Conservation (phyloP, 208 protist species). For the Leishmania martiniquensis region DNA sequence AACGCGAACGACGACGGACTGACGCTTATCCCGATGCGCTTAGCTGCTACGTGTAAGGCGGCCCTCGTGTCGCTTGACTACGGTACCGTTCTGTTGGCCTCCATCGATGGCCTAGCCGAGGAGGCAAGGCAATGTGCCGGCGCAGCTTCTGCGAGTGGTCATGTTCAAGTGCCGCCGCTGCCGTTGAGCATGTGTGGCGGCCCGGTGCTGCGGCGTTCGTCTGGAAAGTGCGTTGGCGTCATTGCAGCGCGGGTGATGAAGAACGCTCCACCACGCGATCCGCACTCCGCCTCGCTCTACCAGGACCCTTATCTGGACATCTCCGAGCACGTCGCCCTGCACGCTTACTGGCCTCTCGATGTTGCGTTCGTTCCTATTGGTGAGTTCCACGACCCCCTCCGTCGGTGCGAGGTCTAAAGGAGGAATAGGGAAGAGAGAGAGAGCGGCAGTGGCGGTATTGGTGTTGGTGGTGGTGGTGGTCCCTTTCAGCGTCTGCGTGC, state of each 20-base stretch:
- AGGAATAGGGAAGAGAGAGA: no score
- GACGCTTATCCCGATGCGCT: conserved; percentile 33
- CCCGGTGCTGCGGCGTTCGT: conserved; percentile 78
- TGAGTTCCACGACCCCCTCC: conserved; percentile 74
- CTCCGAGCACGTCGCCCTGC: conserved; percentile 64
- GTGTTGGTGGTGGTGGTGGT: not conserved
- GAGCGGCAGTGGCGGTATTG: not conserved
- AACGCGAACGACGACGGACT: conserved; percentile 87
- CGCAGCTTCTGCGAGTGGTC: not conserved
- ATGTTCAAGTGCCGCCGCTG: conserved; percentile 29
- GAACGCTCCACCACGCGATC: conserved; percentile 59
- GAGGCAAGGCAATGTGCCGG: not conserved
- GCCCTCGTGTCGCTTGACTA: conserved; percentile 84
- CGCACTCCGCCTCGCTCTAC: conserved; percentile 43
- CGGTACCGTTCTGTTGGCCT: conserved; percentile 79
- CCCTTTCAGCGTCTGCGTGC: not conserved
- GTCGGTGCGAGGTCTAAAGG: conserved; percentile 64
- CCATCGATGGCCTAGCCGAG: conserved; percentile 30
- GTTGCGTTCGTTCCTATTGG: conserved; percentile 82
- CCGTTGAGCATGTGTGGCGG: conserved; percentile 85
- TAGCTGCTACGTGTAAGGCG: conserved; percentile 69
- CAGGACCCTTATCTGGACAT: conserved; percentile 83
- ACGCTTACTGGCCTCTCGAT: conserved; percentile 53
- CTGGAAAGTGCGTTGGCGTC: conserved; percentile 86
- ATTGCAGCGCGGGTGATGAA: conserved; percentile 73